A percentile compares a stretch with the other conserved stretches of the same genome.
These are phyloP conservation scores for Pseudogymnoascus sp. DNA, from an alignment of 2,329 filamentous ascomycete species.

Conservation along the genomic window DNA sequence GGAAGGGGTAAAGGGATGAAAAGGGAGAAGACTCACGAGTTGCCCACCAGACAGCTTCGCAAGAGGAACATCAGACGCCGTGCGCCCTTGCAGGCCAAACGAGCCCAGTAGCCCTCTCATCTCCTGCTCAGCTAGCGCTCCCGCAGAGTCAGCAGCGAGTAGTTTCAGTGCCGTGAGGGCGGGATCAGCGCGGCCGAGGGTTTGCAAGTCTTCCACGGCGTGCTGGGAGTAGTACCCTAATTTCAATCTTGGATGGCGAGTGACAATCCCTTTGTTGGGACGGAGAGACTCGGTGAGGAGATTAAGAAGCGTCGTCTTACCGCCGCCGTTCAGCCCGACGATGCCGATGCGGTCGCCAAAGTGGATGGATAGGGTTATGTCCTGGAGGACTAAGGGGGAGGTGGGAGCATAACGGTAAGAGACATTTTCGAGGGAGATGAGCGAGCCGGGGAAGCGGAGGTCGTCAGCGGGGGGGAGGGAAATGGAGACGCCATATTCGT, in stretches of 20 bases:
- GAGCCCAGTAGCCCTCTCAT: slow-evolving; percentile 58
- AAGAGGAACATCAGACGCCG: slow-evolving; percentile 66
- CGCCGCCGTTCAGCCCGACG: slow-evolving; percentile 70
- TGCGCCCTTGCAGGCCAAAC: slow-evolving; percentile 61
- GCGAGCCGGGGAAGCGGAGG: slow-evolving; percentile 64
- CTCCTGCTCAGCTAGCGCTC: slow-evolving; percentile 55
- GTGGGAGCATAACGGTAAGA: slow-evolving; percentile 53
- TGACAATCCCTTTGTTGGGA: slow-evolving; percentile 54
- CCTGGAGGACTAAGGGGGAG: slow-evolving; percentile 45
- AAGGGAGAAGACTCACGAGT: slow-evolving; percentile 39
- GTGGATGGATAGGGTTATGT: slow-evolving; percentile 60
- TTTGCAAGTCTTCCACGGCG: slow-evolving; percentile 61
- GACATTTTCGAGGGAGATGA: slow-evolving; percentile 65
- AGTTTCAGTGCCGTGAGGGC: slow-evolving; percentile 58
- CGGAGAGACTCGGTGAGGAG: slow-evolving; percentile 55
- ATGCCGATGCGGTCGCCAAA: slow-evolving; percentile 69
- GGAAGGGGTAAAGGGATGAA: too few species aligned
- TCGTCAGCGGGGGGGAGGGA: slow-evolving; percentile 56
- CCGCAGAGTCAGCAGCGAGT: slow-evolving; percentile 47
- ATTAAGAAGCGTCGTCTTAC: slow-evolving; percentile 72
- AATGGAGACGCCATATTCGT: slow-evolving; percentile 51
- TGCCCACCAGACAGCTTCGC: slow-evolving; percentile 72
- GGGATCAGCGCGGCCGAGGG: slow-evolving; percentile 40
- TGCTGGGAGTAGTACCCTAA: slow-evolving; percentile 76
- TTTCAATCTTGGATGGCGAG: slow-evolving; percentile 59